Evolutionary conservation across 73 alveolate genomes (phyloP), one percentile per base, ranked within the genome.

Genomic region (Paraurostyla sp.): DNA sequence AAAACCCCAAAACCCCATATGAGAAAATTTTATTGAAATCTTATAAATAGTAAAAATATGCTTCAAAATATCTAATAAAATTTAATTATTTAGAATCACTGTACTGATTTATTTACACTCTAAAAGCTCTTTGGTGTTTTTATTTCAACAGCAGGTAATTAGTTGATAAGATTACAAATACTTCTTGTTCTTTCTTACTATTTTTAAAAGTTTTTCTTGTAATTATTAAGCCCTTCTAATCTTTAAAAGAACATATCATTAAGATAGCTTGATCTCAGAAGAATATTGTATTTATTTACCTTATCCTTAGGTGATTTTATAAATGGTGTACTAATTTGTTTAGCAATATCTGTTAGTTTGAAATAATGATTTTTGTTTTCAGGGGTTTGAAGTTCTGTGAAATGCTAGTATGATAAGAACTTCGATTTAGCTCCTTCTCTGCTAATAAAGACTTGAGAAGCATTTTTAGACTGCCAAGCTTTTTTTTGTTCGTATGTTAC

Each of bases 261-360:
- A 68, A 73, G 42, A 48, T 73, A 73, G 38, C 82, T 65, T 13
- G 86, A 73, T 35, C 65, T 73, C 71, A 43, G 30, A 40, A 73
- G 48, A n/a, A 73, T 45, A 43, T 45, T 73, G 49, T 73, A 73
- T 48, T 36, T 48, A 48, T 73, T 73, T 18, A 25, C 52, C 23
- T 42, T 48, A 0, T 73, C 56, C 30, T 48, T 73, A n/a, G 86
- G 71, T 3, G 86, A 73, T 30, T 32, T 73, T 22, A 43, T 25
- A 33, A 48, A 73, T 23, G 86, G 86, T 3, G 86, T 73, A 3
- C 0, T 29, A 3, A 56, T 32, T 27, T n/a, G 4, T 30, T 45
- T 73, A 3, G 86, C 86, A 6, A 73, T 25, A 42, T 73, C 86
- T 25, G 86, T 73, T 38, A 73, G 38, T 30, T 73, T 73, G 27